Percentiles rank a stretch among this genome's conserved stretches.
These are phyloP conservation scores for Aeschynomene evenia DNA, from an alignment of 306 rosid species.

Conservation along the genomic window DNA sequence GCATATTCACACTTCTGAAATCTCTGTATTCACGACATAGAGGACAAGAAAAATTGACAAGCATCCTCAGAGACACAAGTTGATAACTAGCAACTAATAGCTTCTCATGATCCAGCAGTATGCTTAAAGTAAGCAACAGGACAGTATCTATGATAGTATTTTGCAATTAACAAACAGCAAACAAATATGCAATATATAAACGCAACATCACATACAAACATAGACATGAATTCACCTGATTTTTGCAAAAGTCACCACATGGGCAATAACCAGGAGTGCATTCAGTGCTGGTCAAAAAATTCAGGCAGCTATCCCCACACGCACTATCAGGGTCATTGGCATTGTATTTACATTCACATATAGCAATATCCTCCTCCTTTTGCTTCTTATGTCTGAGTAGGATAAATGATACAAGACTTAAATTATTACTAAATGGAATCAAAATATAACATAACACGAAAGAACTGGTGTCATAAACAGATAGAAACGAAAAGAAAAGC, in stretches of 20 bases:
- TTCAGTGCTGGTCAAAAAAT: slow-evolving; percentile 85
- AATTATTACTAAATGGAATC: neutral
- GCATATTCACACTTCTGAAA: slow-evolving; percentile 90
- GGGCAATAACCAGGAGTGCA: slow-evolving; percentile 88
- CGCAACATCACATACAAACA: neutral
- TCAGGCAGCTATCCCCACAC: slow-evolving; percentile 89
- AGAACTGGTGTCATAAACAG: neutral
- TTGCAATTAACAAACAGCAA: neutral
- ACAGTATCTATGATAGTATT: neutral
- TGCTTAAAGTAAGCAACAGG: slow-evolving; percentile 5
- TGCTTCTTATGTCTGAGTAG: slow-evolving; percentile 70
- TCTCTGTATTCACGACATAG: slow-evolving; percentile 54
- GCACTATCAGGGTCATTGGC: slow-evolving; percentile 57
- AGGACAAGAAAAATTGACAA: slow-evolving; percentile 30
- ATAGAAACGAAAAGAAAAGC: neutral
- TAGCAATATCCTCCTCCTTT: slow-evolving; percentile 84
- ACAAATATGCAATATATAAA: neutral
- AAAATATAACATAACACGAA: slow-evolving; percentile 12
- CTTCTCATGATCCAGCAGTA: slow-evolving; percentile 15
- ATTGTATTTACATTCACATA: slow-evolving; percentile 72
- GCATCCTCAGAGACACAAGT: neutral
- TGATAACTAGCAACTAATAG: neutral
- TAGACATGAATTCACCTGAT: slow-evolving; percentile 59
- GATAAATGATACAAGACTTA: neutral
- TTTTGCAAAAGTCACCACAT: slow-evolving; percentile 65